phyloP scores from a whole-genome alignment of 2,329 filamentous ascomycete genomes.

The Diaporthe australafricana region DNA sequence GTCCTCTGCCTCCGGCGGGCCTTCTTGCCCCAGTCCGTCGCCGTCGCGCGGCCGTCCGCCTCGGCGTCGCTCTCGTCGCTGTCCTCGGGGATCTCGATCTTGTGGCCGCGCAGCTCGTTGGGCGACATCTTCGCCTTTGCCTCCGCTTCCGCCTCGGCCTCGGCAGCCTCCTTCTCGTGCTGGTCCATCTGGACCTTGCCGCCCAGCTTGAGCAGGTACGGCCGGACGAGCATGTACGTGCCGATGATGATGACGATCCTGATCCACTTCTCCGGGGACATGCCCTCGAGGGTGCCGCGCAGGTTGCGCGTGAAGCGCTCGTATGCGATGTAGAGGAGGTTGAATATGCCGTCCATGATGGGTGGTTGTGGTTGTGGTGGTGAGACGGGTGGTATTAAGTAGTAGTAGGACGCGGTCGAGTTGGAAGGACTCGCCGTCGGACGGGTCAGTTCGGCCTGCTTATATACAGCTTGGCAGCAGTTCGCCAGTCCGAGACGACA shows the following conservation, averaged over 20 bases:
- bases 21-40: constrained; percentile 76
- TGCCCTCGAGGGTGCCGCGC: constrained; percentile 58
- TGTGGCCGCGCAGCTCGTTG: constrained; percentile 71
- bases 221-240: constrained; percentile 79
- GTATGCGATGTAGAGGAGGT: constrained; percentile 41
- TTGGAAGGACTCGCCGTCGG: neutral
- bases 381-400: neutral
- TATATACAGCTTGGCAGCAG: neutral
- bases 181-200: constrained; percentile 72
- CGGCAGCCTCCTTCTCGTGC: constrained; percentile 69
- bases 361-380: constrained; percentile 1
- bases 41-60: constrained; percentile 57
- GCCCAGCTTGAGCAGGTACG: constrained; percentile 77
- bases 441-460: neutral
- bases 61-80: constrained; percentile 61
- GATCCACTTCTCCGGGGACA: constrained; percentile 68
- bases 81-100: constrained; percentile 64
- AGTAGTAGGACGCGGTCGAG: neutral
- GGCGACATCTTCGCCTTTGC: constrained; percentile 68
- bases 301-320: constrained; percentile 61
- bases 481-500: neutral
- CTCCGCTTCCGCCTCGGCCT: constrained; percentile 57
- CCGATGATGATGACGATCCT: constrained; percentile 79
- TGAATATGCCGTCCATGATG: constrained; percentile 45
- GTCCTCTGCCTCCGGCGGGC: constrained; percentile 76